Percentiles rank a stretch among this genome's conserved stretches.
These are phyloP conservation scores for Paecilomyces formosus DNA, from an alignment of 2,329 filamentous ascomycete genomes.

Conservation along the genomic window DNA sequence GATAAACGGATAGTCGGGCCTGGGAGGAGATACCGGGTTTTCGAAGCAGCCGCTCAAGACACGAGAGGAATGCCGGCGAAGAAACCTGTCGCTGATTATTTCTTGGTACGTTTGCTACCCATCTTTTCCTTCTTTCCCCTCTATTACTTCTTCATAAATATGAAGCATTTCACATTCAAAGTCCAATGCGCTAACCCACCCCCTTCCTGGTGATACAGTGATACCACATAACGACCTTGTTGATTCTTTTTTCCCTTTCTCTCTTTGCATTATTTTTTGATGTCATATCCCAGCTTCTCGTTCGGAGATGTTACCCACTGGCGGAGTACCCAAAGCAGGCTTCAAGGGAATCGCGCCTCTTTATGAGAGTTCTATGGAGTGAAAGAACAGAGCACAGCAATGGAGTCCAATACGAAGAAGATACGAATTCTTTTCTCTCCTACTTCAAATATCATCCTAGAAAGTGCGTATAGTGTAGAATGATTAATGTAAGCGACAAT, in stretches of 20 bases:
- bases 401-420: background rate
- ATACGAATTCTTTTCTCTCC: background rate
- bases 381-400: background rate
- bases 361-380: background rate
- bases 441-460: background rate
- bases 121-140: background rate
- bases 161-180: background rate
- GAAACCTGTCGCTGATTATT: conserved; percentile 96
- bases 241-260: background rate
- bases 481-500: background rate
- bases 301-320: background rate
- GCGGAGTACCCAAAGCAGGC: background rate
- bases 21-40: conserved; percentile 84
- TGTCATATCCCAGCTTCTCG: background rate
- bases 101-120: conserved; percentile 48
- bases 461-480: background rate
- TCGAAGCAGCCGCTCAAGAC: conserved; percentile 94
- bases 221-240: conserved; percentile 1
- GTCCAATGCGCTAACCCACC: background rate
- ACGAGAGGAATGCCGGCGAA: conserved; percentile 96
- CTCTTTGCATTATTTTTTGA: background rate
- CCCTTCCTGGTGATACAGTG: background rate
- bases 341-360: background rate
- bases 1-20: conserved; percentile 55
- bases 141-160: background rate